Percentiles rank a stretch among this genome's conserved stretches.
Conservation (phyloP, 441 rosid genomes). For the Raphanus hybrid region DNA sequence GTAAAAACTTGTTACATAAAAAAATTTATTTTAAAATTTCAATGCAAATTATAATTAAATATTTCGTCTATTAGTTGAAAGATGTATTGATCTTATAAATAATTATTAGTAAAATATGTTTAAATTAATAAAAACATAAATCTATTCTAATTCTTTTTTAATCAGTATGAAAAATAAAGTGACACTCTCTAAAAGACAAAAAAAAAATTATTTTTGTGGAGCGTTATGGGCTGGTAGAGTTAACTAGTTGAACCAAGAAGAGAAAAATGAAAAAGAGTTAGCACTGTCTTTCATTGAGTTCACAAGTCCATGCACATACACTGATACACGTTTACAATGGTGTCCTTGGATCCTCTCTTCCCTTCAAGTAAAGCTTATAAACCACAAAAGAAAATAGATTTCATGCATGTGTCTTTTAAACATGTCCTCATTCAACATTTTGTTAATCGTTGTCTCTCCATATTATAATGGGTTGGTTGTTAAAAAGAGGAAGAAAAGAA, state of each 20-base stretch:
- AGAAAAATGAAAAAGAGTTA: not conserved
- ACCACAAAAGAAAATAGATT: constrained; percentile 23
- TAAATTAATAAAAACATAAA: too few species aligned
- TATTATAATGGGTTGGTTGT: not conserved
- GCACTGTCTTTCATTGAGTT: not conserved
- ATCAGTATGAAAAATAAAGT: too few species aligned
- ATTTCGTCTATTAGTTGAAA: too few species aligned
- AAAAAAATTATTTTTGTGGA: too few species aligned
- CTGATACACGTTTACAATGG: constrained; percentile 11
- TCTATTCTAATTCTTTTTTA: too few species aligned
- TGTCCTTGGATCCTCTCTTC: not conserved
- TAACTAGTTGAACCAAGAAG: not conserved
- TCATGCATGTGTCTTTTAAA: constrained; percentile 12
- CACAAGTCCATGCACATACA: constrained; percentile 6
- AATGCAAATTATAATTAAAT: too few species aligned
- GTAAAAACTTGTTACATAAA: too few species aligned
- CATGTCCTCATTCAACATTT: constrained; percentile 1
- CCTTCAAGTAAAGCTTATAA: constrained; percentile 8
- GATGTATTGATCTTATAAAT: too few species aligned
- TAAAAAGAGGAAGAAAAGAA: not conserved
- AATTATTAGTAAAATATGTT: too few species aligned
- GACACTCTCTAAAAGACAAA: too few species aligned
- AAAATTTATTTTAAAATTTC: too few species aligned
- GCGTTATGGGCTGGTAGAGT: not conserved
- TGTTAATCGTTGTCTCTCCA: constrained; percentile 6